These are phyloP conservation scores for Leishmania lainsoni DNA, from an alignment of 208 protist species.

Conservation along the genomic window DNA sequence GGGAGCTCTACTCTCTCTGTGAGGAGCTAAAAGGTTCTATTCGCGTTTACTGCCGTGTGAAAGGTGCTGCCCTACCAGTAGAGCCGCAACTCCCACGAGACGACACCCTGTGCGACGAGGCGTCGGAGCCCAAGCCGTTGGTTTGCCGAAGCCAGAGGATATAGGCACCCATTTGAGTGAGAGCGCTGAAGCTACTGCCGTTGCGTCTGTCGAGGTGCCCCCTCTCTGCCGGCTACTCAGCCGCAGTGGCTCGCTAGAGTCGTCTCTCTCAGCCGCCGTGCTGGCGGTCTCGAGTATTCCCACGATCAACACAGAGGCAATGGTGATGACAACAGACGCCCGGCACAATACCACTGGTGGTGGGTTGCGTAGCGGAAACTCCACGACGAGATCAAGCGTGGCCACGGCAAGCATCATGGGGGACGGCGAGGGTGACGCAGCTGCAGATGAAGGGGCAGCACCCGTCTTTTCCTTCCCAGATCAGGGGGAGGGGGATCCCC, in stretches of 20 bases:
- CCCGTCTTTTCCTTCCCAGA: constrained; percentile 27
- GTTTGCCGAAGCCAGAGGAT: not conserved
- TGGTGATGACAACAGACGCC: not conserved
- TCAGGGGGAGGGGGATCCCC: not conserved
- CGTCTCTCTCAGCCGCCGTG: constrained; percentile 15
- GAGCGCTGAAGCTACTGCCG: not conserved
- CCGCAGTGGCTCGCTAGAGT: constrained; percentile 19
- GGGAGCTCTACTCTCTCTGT: constrained; percentile 70
- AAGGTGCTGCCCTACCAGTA: constrained; percentile 29
- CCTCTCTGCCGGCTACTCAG: not conserved
- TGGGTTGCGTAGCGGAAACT: constrained; percentile 15
- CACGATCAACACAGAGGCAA: not conserved
- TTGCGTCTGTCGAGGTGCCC: not conserved
- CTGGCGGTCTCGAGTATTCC: not conserved
- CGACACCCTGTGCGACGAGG: not conserved
- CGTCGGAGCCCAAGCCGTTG: not conserved
- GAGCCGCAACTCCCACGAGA: not conserved
- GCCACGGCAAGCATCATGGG: not conserved
- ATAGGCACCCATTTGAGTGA: not conserved
- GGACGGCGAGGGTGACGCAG: not conserved
- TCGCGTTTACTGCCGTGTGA: constrained; percentile 92
- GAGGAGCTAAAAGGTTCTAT: constrained; percentile 92
- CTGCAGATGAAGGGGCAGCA: constrained; percentile 1
- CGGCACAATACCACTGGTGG: not conserved
- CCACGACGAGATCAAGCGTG: constrained; percentile 18